Evolutionary conservation across 2,329 filamentous ascomycete genomes (phyloP).

Genomic region (Scedosporium dehoogii): DNA sequence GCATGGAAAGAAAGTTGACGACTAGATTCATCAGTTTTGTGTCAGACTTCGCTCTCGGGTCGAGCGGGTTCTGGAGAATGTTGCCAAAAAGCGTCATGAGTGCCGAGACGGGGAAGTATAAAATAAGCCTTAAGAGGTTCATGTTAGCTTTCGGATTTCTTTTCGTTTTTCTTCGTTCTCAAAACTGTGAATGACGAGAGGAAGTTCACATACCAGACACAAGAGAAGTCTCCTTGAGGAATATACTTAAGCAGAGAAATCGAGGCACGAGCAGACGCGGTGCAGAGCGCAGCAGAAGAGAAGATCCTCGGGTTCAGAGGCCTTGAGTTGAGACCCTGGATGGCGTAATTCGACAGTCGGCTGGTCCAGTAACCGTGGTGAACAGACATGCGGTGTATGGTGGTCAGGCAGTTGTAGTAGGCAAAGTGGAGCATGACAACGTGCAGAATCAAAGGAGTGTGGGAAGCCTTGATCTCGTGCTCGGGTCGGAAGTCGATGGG

Average conservation of each 20-base stretch:
- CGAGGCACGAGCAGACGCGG: constrained; percentile 82
- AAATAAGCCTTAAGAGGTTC: constrained; percentile 54
- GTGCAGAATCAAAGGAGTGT: constrained; percentile 88
- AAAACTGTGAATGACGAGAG: not conserved
- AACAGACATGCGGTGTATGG: constrained; percentile 96
- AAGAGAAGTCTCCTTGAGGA: constrained; percentile 86
- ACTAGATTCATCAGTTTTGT: constrained; percentile 86
- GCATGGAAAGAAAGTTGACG: constrained; percentile 80
- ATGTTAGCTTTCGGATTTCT: constrained; percentile 11
- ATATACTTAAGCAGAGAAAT: constrained; percentile 95
- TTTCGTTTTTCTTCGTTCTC: too few relatives aligned
- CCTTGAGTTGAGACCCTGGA: constrained; percentile 82
- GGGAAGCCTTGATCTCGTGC: constrained; percentile 85
- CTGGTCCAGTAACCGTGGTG: constrained; percentile 98
- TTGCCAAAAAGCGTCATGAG: constrained; percentile 94
- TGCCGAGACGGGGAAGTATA: constrained; percentile 94
- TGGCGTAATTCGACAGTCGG: constrained; percentile 85
- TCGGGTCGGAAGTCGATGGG: constrained; percentile 95
- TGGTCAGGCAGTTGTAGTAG: constrained; percentile 96
- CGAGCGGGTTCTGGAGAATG: constrained; percentile 88
- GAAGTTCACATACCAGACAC: constrained; percentile 68
- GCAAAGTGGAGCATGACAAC: constrained; percentile 91
- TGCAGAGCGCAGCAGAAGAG: constrained; percentile 84
- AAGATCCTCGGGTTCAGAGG: constrained; percentile 92
- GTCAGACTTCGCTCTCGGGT: constrained; percentile 79